Evolutionary conservation across 306 rosid genomes (phyloP).

Genomic region (Biancaea sappan): DNA sequence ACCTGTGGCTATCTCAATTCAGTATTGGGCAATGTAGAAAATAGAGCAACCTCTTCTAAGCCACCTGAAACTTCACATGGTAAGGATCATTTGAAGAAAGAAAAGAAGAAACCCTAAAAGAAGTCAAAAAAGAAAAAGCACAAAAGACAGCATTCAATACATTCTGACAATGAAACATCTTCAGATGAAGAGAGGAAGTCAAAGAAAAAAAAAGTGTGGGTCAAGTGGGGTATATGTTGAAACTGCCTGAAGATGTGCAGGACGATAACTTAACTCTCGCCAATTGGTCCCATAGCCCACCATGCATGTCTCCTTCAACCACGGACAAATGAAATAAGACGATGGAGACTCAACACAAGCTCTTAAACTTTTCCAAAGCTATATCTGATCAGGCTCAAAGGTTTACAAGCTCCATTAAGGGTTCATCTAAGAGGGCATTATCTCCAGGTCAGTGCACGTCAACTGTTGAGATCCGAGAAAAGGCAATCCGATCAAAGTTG

Average conservation of each 20-base stretch:
- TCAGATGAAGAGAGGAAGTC: too few species aligned
- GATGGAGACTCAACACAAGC: constrained; percentile 45
- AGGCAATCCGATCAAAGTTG: constrained; percentile 59
- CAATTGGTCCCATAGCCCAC: constrained; percentile 35
- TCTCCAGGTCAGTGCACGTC: constrained; percentile 74
- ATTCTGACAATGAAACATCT: too few species aligned
- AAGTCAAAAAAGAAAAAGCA: too few species aligned
- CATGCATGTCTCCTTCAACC: constrained; percentile 24
- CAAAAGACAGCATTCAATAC: too few species aligned
- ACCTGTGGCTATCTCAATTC: too few species aligned
- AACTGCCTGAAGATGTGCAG: not conserved
- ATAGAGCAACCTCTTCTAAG: too few species aligned
- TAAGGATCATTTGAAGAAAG: too few species aligned
- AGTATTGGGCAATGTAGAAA: too few species aligned
- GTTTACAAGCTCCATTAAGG: constrained; percentile 51
- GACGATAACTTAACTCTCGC: constrained; percentile 32
- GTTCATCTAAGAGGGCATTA: constrained; percentile 43
- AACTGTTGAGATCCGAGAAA: constrained; percentile 73
- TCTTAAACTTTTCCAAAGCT: constrained; percentile 41
- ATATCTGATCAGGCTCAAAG: constrained; percentile 47
- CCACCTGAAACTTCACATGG: too few species aligned
- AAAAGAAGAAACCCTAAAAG: too few species aligned
- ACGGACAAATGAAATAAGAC: constrained; percentile 42
- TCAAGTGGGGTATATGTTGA: too few species aligned
- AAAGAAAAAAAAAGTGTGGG: too few species aligned